Evolutionary conservation across 805 yeast species (phyloP).

Genomic region (Cyberlindnera euphorbiae): DNA sequence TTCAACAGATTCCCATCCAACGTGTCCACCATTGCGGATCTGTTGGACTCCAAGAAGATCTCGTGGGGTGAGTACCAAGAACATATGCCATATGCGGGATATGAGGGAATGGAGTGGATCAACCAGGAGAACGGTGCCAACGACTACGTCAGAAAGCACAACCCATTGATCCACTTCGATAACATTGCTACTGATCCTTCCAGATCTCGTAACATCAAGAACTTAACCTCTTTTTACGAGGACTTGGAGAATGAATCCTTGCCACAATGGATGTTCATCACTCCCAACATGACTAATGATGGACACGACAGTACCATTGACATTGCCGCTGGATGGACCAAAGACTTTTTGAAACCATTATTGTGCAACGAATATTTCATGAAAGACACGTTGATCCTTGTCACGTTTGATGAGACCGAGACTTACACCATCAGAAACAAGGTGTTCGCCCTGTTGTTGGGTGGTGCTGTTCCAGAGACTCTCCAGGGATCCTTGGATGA

Average conservation of each 20-base stretch:
- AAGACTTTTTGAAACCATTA: conserved; percentile 39
- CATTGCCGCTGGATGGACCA: conserved; percentile 44
- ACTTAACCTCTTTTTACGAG: conserved; percentile 38
- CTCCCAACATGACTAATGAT: conserved; percentile 51
- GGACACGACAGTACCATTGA: conserved; percentile 46
- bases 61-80: conserved; percentile 54
- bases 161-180: conserved; percentile 42
- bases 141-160: conserved; percentile 49
- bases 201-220: conserved; percentile 42
- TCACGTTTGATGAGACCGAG: conserved; percentile 49
- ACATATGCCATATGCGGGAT: conserved; percentile 49
- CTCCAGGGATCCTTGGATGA: conserved; percentile 37
- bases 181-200: conserved; percentile 31
- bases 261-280: conserved; percentile 50
- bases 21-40: conserved; percentile 44
- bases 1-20: conserved; percentile 41
- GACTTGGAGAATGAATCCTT: conserved; percentile 37
- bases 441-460: conserved; percentile 41
- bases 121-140: conserved; percentile 39
- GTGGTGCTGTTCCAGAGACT: conserved; percentile 40
- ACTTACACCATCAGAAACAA: conserved; percentile 39
- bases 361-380: conserved; percentile 42
- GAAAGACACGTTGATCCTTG: conserved; percentile 37
- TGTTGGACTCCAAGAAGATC: conserved; percentile 35
- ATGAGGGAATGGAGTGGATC: conserved; percentile 41